A percentile compares a stretch with the other conserved stretches of the same genome.
Evolutionary conservation across 1,284 basidiomycete species (phyloP).

Genomic region (Chalciporus piperatoides): DNA sequence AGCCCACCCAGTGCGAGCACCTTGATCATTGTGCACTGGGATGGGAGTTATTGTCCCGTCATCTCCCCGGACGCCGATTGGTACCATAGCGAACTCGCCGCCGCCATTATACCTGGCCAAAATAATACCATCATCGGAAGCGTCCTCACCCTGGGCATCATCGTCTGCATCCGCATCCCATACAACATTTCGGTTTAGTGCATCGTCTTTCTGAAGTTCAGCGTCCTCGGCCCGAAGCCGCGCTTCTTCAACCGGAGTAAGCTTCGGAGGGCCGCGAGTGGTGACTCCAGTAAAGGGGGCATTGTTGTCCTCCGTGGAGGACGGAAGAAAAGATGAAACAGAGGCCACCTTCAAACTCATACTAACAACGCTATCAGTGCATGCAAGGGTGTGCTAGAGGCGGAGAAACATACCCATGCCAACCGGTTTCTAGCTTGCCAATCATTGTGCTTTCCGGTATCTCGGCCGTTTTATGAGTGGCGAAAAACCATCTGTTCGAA

Average conservation of each 20-base stretch:
- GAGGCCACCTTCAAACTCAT: constrained; percentile 68
- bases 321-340: constrained; percentile 68
- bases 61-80: constrained; percentile 47
- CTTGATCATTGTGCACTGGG: constrained; percentile 21
- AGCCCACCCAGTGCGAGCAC: constrained; percentile 32
- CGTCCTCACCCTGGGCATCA: constrained; percentile 50
- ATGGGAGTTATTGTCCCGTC: constrained; percentile 43
- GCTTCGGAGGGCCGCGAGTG: constrained; percentile 35
- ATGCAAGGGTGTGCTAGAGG: not conserved
- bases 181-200: constrained; percentile 39
- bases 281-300: constrained; percentile 53
- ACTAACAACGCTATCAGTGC: constrained; percentile 35
- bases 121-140: constrained; percentile 42
- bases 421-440: constrained; percentile 63
- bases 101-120: constrained; percentile 23
- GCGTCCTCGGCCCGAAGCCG: constrained; percentile 48
- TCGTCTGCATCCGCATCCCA: constrained; percentile 52
- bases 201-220: constrained; percentile 50
- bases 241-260: constrained; percentile 56
- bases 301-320: constrained; percentile 54
- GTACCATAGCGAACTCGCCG: constrained; percentile 25
- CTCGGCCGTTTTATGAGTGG: constrained; percentile 66
- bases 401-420: constrained; percentile 54
- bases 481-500: constrained; percentile 71
- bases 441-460: constrained; percentile 66